Evolutionary conservation across 1,139 yeast species (phyloP), one percentile per base, ranked within the genome.

Genomic region (Arxiozyma bovina): DNA sequence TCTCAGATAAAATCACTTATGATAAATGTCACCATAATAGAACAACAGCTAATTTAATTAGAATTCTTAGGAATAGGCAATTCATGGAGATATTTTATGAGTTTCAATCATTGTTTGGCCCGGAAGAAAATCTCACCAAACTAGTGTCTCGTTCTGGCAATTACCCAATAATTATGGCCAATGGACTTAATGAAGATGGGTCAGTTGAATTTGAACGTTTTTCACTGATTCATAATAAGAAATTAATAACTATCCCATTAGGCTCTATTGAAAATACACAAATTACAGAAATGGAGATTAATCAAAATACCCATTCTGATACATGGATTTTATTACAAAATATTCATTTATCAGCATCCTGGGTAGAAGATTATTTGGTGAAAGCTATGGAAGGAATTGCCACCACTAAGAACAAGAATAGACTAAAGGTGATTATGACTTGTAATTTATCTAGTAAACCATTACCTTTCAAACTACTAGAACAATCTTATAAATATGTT

Each of bases 321-420:
- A 63, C 69, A 1, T 89, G 96, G 96, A 68, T 90, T 0, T 63
- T 89, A 42, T 69, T 90, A 48, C 96, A 90, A 65, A 90, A 90
- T 63, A 75, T 87, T 17, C 96, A 90, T 60, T 77, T 85, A 75
- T 80, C 95, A 0, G 73, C 79, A 0, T 68, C 68, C 6, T 86
- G 96, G 90, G 69, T 87, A 43, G 78, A 75, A 21, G 66, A 72
- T 17, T 59, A 54, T 25, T 50, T 65, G 40, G 50, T 58, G 3
- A 60, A 56, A 42, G 51, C 55, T 21, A 22, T 63, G 17, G 61
- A 60, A 7, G 43, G 44, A n/a, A 30, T 51, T 11, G 18, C 4
- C 18, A 34, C 50, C 11, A 12, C 5, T 20, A n/a, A 25, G 49
- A 18, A 7, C 25, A 18, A 18, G 17, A 4, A 38, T 34, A 30